Base-by-base conservation (phyloP, 192 early-diverging fungal genomes). In the Pilobolus umbonatus region DNA sequence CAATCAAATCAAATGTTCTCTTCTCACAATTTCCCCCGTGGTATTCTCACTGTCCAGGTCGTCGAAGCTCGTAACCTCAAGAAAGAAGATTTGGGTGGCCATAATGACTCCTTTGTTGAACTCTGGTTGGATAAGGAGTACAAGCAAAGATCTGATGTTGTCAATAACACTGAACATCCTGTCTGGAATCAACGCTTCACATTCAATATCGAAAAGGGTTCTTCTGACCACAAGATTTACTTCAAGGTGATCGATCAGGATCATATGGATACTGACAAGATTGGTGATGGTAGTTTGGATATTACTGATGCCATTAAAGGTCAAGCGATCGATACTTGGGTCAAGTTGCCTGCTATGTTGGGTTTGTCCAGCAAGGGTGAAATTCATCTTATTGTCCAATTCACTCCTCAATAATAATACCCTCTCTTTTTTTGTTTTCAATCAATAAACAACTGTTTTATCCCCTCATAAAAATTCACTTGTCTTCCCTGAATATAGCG, bases 191-290 rank as follows among this genome's bases (percentile, higher is more conserved):
- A 52, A 40, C 51, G 56, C 17, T 65, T 65, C 30, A 59, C 49
- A 19, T 65, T 65, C 56, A 57, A 38, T 21, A 40, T 65, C 17
- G 40, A 35, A 0, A 22, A 40, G 28, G 56, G 56, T 12, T 52
- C 55, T 5, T 58, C 49, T n/a, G 39, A 24, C 11, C 56, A 67
- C 39, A 69, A 66, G 19, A 59, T 76, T 5, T 59, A 76, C 11
- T 47, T 73, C 28, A 50, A 66, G 50, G 75, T 61, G 10, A 40
- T 64, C 5, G 75, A 76, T 44, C 53, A 48, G 39, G 70, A 73
- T 51, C 51, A 50, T 3, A 51, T 77, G 32, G 44, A 61, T 3
- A 57, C 64, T 28, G 70, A 68, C 17, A 66, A 62, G 60, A 65
- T 77, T 47, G 71, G 71, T 11, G 57, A 72, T n/a, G 52, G 55